phyloP scores from a whole-genome alignment of 2,329 filamentous ascomycete species.

The Kalaharituber pfeilii region DNA sequence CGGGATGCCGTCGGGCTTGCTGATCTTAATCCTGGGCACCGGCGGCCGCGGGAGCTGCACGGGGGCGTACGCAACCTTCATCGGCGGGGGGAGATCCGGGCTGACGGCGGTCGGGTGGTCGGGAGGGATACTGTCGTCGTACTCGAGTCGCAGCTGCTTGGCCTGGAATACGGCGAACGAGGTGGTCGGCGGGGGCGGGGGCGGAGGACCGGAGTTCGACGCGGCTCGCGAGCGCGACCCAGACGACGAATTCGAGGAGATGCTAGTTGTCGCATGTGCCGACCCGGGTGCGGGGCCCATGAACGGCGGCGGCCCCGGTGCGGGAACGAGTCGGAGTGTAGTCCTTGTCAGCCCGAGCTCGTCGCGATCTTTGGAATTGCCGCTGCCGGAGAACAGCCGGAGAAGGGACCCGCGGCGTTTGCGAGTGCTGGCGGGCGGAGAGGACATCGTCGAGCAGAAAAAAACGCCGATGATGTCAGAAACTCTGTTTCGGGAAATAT shows the following conservation, averaged over 20 bases:
- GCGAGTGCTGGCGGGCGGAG: no score
- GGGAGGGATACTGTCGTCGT: neutral
- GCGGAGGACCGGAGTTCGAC: no score
- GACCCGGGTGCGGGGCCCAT: neutral
- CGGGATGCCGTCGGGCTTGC: neutral
- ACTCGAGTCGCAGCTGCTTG: neutral
- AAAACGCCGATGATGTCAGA: no score
- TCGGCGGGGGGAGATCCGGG: neutral
- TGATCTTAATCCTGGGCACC: neutral
- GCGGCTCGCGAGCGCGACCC: no score
- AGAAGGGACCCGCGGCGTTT: neutral
- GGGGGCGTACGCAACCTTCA: neutral
- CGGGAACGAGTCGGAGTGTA: neutral
- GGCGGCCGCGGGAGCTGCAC: neutral
- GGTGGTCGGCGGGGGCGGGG: neutral
- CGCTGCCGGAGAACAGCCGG: neutral
- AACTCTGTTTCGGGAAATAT: no score
- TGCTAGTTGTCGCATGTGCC: neutral
- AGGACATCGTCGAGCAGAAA: no score
- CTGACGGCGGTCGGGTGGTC: neutral
- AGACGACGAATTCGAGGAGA: neutral
- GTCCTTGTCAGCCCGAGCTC: neutral
- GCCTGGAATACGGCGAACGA: neutral
- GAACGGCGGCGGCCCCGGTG: neutral
- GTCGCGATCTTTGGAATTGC: neutral